phyloP scores from a whole-genome alignment of 768 basidiomycete genomes.

The Agaricus sinodeliciosus region DNA sequence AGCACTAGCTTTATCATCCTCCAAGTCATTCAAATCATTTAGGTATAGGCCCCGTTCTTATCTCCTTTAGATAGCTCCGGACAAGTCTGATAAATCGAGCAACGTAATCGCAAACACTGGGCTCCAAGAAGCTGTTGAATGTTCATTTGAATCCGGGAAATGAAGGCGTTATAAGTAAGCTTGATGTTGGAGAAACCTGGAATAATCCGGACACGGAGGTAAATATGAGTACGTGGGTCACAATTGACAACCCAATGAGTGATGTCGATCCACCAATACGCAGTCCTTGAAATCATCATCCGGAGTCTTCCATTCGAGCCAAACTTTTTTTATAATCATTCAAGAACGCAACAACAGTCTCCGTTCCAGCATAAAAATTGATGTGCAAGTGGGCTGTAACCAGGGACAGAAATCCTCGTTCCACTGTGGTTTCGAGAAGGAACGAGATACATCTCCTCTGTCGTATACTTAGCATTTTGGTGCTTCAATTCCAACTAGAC shows the following conservation, averaged over 20 bases:
- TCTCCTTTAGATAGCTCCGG: background rate
- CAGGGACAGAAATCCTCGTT: conserved; percentile 11
- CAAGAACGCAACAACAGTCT: conserved; percentile 31
- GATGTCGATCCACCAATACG: conserved; percentile 1
- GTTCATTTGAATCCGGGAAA: conserved; percentile 38
- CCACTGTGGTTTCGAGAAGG: conserved; percentile 1
- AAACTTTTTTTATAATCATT: conserved; percentile 25
- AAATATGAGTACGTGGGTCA: background rate
- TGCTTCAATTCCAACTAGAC: conserved; percentile 35
- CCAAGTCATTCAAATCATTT: background rate
- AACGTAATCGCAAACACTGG: conserved; percentile 12
- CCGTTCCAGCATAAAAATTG: conserved; percentile 20
- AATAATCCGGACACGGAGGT: background rate
- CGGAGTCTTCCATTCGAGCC: conserved; percentile 14
- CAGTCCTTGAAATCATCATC: background rate
- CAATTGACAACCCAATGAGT: background rate
- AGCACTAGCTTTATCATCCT: too few relatives aligned
- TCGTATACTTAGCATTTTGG: conserved; percentile 20
- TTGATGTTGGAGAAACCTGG: background rate
- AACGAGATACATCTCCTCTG: conserved; percentile 18
- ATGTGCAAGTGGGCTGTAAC: conserved; percentile 14
- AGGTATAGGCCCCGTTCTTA: background rate
- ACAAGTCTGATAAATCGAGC: background rate
- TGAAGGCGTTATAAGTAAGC: conserved; percentile 7
- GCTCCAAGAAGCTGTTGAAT: conserved; percentile 31